Conservation (phyloP, 345 rosid species). For the Atalantia buxifolia region DNA sequence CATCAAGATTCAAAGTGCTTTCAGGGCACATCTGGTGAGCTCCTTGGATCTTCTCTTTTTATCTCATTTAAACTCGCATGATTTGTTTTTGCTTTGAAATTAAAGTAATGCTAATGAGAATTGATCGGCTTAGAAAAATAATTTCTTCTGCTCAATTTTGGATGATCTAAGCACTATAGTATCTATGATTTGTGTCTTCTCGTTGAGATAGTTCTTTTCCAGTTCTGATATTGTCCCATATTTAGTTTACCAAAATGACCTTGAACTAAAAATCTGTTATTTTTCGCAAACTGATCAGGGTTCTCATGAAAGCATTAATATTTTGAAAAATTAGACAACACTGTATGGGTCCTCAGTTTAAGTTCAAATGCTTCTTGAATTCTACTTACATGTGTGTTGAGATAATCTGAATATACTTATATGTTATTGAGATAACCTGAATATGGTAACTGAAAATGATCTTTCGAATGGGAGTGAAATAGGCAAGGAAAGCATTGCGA, state of each 20-base stretch:
- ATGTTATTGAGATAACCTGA: no score
- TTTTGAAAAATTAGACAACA: neutral
- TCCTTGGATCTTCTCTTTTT: slow-evolving; percentile 1
- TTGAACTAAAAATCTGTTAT: neutral
- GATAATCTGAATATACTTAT: neutral
- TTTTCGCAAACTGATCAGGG: neutral
- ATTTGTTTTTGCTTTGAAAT: neutral
- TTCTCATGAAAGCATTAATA: neutral
- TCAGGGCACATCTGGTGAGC: slow-evolving; percentile 79
- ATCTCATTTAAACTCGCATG: neutral
- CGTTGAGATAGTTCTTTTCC: neutral
- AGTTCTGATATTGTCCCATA: neutral
- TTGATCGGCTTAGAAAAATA: neutral
- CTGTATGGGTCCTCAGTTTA: neutral
- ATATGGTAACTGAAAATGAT: neutral
- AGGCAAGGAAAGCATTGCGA: slow-evolving; percentile 92
- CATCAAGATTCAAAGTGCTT: slow-evolving; percentile 67
- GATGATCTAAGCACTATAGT: neutral
- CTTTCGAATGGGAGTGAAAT: slow-evolving; percentile 17
- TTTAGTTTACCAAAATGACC: neutral
- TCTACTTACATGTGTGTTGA: neutral
- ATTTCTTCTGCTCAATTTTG: neutral
- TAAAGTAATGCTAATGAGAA: neutral
- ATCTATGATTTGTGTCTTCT: neutral
- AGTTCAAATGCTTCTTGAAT: neutral